phyloP scores from a whole-genome alignment of 2,329 filamentous ascomycete species.

The Talaromyces sp. region DNA sequence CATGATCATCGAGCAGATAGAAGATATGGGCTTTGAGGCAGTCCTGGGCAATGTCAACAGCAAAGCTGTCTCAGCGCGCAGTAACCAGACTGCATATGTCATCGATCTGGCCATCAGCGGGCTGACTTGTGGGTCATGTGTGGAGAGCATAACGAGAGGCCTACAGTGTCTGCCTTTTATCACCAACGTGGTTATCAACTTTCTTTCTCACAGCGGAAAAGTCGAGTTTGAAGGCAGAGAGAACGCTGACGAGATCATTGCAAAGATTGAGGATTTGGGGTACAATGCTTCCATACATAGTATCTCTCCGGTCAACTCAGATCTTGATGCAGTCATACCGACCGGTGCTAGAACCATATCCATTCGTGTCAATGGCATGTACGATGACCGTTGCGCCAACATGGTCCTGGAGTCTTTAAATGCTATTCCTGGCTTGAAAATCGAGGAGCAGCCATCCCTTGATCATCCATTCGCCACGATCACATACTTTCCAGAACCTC shows the following conservation, averaged over 20 bases:
- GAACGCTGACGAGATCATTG: constrained; percentile 44
- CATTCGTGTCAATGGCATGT: constrained; percentile 67
- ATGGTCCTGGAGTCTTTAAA: constrained; percentile 36
- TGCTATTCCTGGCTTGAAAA: constrained; percentile 39
- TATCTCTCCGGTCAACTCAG: constrained; percentile 38
- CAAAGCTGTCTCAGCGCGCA: neutral
- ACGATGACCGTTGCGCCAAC: constrained; percentile 66
- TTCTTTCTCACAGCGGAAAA: constrained; percentile 48
- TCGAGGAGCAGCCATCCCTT: constrained; percentile 48
- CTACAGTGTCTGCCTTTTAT: constrained; percentile 48
- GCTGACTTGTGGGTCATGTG: constrained; percentile 58
- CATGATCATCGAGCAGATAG: constrained; percentile 48
- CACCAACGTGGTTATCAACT: constrained; percentile 47
- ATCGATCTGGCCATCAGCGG: constrained; percentile 51
- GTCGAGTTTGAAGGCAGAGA: constrained; percentile 36
- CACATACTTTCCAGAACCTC: constrained; percentile 65
- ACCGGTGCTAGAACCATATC: constrained; percentile 55
- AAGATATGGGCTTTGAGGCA: constrained; percentile 64
- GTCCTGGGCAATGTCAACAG: constrained; percentile 35
- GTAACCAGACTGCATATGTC: constrained; percentile 24
- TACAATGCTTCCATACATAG: constrained; percentile 58
- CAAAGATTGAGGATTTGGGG: constrained; percentile 57
- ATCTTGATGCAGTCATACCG: constrained; percentile 49
- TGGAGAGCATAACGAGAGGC: constrained; percentile 47
- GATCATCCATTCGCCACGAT: constrained; percentile 66